phyloP scores from a whole-genome alignment of 352 stramenopile genomes.

The Pythium phragmitis region DNA sequence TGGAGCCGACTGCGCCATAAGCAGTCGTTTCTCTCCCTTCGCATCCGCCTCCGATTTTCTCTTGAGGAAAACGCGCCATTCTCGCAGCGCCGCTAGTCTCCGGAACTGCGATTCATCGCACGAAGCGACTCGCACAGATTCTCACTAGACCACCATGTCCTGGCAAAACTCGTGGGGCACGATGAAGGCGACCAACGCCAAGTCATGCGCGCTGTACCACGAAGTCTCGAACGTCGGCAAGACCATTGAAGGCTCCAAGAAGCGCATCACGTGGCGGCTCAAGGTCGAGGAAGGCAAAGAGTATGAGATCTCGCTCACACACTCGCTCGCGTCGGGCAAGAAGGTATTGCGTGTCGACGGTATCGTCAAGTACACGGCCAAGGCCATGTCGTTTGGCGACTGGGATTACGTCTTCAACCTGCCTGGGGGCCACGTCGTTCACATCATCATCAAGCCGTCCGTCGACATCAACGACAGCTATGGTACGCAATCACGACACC shows the following conservation, averaged over 20 bases:
- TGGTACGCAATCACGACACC: constrained; percentile 32
- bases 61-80: neutral
- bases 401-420: constrained; percentile 88
- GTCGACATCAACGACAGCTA: constrained; percentile 88
- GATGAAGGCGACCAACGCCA: constrained; percentile 72
- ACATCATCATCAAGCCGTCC: constrained; percentile 85
- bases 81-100: constrained; percentile 1
- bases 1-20: neutral
- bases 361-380: constrained; percentile 77
- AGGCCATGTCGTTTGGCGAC: constrained; percentile 78
- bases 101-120: neutral
- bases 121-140: neutral
- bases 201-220: constrained; percentile 70
- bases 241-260: constrained; percentile 84
- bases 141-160: constrained; percentile 40
- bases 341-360: constrained; percentile 78
- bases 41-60: neutral
- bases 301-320: constrained; percentile 83
- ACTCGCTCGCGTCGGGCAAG: constrained; percentile 79
- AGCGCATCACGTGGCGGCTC: constrained; percentile 78
- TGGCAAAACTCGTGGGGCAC: constrained; percentile 68
- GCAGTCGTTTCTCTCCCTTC: constrained; percentile 6
- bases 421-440: constrained; percentile 69
- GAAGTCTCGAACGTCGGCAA: constrained; percentile 83
- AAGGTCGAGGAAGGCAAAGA: constrained; percentile 81